Evolutionary conservation across 768 basidiomycete species (phyloP).

Genomic region (Cubamyces lactineus): DNA sequence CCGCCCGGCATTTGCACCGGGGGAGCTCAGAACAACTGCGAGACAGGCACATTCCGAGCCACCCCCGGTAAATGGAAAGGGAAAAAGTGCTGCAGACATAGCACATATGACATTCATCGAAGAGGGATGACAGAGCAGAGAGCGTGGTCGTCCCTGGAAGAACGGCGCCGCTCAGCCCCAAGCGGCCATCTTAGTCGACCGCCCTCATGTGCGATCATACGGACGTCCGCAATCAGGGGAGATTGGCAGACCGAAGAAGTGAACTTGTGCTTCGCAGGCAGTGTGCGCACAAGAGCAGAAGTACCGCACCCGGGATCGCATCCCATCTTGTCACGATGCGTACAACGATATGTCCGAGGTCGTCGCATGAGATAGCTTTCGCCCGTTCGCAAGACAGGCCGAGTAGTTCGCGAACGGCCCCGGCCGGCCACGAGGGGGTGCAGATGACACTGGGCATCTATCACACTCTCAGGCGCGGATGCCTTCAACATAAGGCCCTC

Average conservation of each 20-base stretch:
- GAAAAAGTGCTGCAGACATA: not conserved
- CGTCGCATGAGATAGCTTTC: not conserved
- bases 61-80: not conserved
- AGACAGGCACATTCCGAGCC: not conserved
- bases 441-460: not conserved
- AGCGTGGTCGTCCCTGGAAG: constrained; percentile 2
- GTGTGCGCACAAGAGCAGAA: not conserved
- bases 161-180: constrained; percentile 8
- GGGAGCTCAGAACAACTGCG: not conserved
- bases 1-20: constrained; percentile 5
- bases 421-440: not conserved
- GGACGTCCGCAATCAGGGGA: not conserved
- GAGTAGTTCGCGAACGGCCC: not conserved
- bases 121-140: constrained; percentile 5
- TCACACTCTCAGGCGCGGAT: not conserved
- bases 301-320: not conserved
- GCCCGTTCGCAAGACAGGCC: not conserved
- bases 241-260: not conserved
- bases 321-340: not conserved
- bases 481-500: not conserved
- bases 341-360: not conserved
- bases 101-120: not conserved
- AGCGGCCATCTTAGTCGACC: not conserved
- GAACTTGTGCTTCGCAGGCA: not conserved
- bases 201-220: constrained; percentile 5